A percentile compares a stretch with the other conserved stretches of the same genome.
phyloP scores from a whole-genome alignment of 768 basidiomycete genomes.

The Tubosaeta brunneosetosa region DNA sequence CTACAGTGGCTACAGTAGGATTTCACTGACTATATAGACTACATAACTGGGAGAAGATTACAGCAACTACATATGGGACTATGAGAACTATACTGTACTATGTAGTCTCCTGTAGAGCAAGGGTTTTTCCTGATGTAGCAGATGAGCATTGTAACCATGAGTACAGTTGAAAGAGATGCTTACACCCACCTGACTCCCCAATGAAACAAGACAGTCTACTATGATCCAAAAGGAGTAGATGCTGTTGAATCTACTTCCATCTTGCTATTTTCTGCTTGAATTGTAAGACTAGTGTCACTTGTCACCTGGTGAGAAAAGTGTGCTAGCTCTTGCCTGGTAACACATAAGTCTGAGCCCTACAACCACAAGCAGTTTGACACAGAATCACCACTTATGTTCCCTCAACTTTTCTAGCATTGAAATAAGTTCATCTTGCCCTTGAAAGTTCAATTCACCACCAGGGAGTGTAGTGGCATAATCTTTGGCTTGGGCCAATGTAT shows the following conservation, averaged over 20 bases:
- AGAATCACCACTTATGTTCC: slow-evolving; percentile 44
- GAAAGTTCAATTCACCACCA: slow-evolving; percentile 65
- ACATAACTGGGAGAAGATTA: too few species aligned
- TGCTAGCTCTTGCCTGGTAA: slow-evolving; percentile 48
- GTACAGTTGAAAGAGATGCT: too few species aligned
- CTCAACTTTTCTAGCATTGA: slow-evolving; percentile 59
- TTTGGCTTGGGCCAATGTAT: slow-evolving; percentile 51
- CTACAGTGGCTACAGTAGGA: too few species aligned
- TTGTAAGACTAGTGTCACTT: slow-evolving; percentile 26
- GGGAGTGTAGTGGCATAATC: slow-evolving; percentile 55
- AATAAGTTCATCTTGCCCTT: slow-evolving; percentile 70
- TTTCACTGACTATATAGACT: too few species aligned
- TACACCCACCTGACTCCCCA: too few species aligned
- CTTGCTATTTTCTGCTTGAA: slow-evolving; percentile 30
- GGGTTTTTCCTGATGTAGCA: too few species aligned
- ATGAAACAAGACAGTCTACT: slow-evolving; percentile 1
- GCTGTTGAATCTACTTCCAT: slow-evolving; percentile 77
- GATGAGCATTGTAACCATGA: too few species aligned
- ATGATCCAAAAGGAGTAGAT: slow-evolving; percentile 54
- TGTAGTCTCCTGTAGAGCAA: too few species aligned
- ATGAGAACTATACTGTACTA: too few species aligned
- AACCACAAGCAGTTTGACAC: too few species aligned
- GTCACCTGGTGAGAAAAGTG: slow-evolving; percentile 46
- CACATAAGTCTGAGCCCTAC: not conserved
- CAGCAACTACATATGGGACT: too few species aligned